Percentiles rank a stretch among this genome's conserved stretches.
Evolutionary conservation across 2,329 filamentous ascomycete genomes (phyloP).

Genomic region (Clarireedia sp.): DNA sequence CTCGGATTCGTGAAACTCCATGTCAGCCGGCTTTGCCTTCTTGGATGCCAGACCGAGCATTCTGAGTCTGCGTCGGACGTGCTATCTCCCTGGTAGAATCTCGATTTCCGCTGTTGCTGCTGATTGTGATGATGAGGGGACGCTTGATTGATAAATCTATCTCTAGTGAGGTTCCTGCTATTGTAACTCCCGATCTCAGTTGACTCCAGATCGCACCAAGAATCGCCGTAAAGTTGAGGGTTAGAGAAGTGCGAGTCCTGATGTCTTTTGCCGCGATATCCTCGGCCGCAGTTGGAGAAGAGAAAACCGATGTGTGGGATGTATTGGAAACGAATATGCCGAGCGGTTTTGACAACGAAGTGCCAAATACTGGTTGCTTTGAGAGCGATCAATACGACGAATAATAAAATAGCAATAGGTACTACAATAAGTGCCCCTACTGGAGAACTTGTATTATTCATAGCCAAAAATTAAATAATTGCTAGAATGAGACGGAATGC

Average conservation of each 20-base stretch:
- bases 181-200: slow-evolving; percentile 19
- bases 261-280: neutral
- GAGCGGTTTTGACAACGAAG: slow-evolving; percentile 7
- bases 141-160: slow-evolving; percentile 21
- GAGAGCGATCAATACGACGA: slow-evolving; percentile 28
- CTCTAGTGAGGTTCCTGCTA: slow-evolving; percentile 19
- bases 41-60: slow-evolving; percentile 31
- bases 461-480: slow-evolving; percentile 28
- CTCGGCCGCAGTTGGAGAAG: neutral
- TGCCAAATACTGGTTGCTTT: slow-evolving; percentile 23
- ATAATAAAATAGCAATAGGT: slow-evolving; percentile 35
- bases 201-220: slow-evolving; percentile 32
- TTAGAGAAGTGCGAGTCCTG: neutral
- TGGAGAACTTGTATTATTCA: slow-evolving; percentile 32
- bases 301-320: slow-evolving; percentile 15
- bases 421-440: slow-evolving; percentile 38
- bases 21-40: slow-evolving; percentile 22
- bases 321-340: neutral
- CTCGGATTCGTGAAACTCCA: slow-evolving; percentile 31
- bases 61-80: slow-evolving; percentile 7
- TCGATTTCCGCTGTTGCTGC: neutral
- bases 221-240: slow-evolving; percentile 29
- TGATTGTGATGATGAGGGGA: neutral
- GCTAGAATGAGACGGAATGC: slow-evolving; percentile 13
- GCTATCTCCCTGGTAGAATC: slow-evolving; percentile 5